Percentiles rank a stretch among this genome's conserved stretches.
Evolutionary conservation across 495 filamentous ascomycete genomes (phyloP).

Genomic region (Achaetomiella virescens): DNA sequence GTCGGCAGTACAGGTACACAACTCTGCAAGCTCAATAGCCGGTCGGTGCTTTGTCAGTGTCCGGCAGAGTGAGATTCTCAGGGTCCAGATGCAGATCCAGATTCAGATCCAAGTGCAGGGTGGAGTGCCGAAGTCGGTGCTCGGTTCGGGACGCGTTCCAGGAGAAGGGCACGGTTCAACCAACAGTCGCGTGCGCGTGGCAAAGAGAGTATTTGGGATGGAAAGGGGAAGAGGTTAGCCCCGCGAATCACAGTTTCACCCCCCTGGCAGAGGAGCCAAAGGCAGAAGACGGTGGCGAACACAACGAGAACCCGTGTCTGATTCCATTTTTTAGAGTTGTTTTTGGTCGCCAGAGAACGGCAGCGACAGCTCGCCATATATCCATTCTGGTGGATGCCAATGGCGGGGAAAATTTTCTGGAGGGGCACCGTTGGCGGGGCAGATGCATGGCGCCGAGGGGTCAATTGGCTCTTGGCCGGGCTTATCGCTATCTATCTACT

Average conservation of each 20-base stretch:
- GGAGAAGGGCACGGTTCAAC: not conserved
- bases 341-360: not conserved
- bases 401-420: conserved; percentile 16
- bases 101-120: not conserved
- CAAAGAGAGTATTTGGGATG: not conserved
- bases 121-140: conserved; percentile 10
- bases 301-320: not conserved
- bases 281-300: conserved; percentile 1
- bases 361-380: not conserved
- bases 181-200: not conserved
- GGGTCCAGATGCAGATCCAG: not conserved
- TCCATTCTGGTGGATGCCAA: not conserved
- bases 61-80: no score
- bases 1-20: no score
- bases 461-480: not conserved
- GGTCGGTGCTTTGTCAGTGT: no score
- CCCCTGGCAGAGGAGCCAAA: conserved; percentile 8
- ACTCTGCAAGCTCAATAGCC: no score
- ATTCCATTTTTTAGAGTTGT: conserved; percentile 14
- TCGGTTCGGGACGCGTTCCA: not conserved
- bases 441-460: not conserved
- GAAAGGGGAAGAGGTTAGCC: not conserved
- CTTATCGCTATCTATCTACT: not conserved
- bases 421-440: conserved; percentile 5
- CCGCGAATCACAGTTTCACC: not conserved